Evolutionary conservation across 441 rosid genomes (phyloP), one percentile per base, ranked within the genome.

Genomic region (Gossypium lobatum): DNA sequence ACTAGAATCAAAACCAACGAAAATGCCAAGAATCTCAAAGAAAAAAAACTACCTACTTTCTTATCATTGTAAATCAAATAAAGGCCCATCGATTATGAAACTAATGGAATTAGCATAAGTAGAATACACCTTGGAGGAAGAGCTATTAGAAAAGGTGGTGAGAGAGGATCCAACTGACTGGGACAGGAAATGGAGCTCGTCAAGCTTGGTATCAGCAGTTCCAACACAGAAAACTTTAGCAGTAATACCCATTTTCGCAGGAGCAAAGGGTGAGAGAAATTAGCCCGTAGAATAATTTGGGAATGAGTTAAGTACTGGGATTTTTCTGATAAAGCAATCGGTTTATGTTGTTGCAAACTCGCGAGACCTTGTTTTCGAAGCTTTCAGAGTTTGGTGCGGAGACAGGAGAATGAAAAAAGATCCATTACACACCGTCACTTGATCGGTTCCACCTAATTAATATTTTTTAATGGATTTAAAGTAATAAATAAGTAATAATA

Each of bases 151-250:
- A 79, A 88, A 87, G 67, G 76, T 59, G 62, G 1, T 39, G 79
- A 93, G 85, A 61, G 76, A 80, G 73, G 92, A 86, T 71, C 83
- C 80, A 68, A 89, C 96, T 34, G 92, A 85, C 25, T 81, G 79
- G 4, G 91, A 80, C 20, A 93, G 89, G 83, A 85, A 88, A 1
- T 81, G 87, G 72, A 93, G 93, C 84, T 93, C 98, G 16, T 84
- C 84, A 76, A 86, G 80, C 85, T 93, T 93, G 3, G 96, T 88
- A 64, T 93, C 98, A 64, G 85, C 92, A 25, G 98, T 91, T 66
- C 97, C 97, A 21, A 91, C 75, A 67, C 97, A 93, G 86, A 81
- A 86, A 61, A 91, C 94, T 60, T 86, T 77, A 54, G 21, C 83
- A 55, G 21, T 80, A 39, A 20, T 64, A 28, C 64, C 77, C 88